Evolutionary conservation across 2,329 filamentous ascomycete genomes (phyloP).

Genomic region (Macrophomina phaseolina): DNA sequence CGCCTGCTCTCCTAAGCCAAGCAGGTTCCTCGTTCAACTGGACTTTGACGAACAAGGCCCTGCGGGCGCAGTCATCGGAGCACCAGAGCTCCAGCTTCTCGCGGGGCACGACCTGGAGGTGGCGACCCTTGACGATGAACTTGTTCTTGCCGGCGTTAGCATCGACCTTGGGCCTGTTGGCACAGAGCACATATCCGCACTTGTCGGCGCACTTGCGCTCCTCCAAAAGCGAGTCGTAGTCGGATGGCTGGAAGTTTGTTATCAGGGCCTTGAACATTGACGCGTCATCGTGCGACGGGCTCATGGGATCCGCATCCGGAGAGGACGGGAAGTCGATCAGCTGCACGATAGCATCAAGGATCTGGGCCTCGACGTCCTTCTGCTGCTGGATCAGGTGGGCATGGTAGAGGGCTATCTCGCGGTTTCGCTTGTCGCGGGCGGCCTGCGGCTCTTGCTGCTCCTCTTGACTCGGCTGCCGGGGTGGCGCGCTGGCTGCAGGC

Average conservation of each 20-base stretch:
- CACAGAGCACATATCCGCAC: conserved; percentile 86
- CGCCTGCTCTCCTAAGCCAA: conserved; percentile 73
- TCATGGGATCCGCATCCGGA: conserved; percentile 56
- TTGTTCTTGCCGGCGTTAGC: conserved; percentile 61
- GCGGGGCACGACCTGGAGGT: conserved; percentile 69
- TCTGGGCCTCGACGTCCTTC: conserved; percentile 76
- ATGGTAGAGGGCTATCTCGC: conserved; percentile 79
- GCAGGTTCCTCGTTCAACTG: conserved; percentile 85
- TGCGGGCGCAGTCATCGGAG: conserved; percentile 75
- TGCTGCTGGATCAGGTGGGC: conserved; percentile 81
- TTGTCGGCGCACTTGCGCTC: conserved; percentile 84
- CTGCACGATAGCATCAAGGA: conserved; percentile 73
- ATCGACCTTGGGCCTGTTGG: conserved; percentile 63
- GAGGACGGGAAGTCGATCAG: conserved; percentile 69
- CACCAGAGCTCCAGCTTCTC: conserved; percentile 87
- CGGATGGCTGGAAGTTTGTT: conserved; percentile 77
- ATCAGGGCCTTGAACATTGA: conserved; percentile 70
- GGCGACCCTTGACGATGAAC: conserved; percentile 65
- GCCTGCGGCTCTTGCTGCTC: conserved; percentile 31
- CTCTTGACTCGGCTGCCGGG: conserved; percentile 32
- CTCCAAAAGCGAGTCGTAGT: conserved; percentile 86
- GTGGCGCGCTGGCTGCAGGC: conserved; percentile 15
- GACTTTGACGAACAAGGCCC: conserved; percentile 84
- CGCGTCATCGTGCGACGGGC: conserved; percentile 65
- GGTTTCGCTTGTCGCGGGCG: conserved; percentile 47